Base-by-base conservation (phyloP, 176 grass and related monocot genomes). In the Dactylis glomerata region DNA sequence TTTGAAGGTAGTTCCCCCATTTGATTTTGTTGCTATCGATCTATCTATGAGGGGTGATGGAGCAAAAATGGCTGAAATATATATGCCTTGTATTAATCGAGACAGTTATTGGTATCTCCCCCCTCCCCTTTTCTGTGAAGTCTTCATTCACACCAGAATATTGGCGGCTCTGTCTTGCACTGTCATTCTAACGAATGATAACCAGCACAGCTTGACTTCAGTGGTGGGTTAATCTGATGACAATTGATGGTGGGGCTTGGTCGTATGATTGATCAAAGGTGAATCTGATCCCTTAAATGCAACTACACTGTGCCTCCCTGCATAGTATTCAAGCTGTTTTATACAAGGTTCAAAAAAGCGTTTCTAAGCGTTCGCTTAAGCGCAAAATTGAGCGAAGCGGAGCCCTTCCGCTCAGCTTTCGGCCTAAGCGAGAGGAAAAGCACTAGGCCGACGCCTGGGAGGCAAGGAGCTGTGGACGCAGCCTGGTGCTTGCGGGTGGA, bases 181-280 rank as follows among this genome's bases (percentile, higher is more conserved):
- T 75, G 51, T 86, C 68, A 65, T 73, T 56, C 34, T 26, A 14
- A 26, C 8, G 40, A 27, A 28, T 51, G 42, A 83, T 59, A 89
- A 84, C 45, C 87, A 61, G 41, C 15, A 9, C 32, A 80, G 67
- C 37, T 72, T 22, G 50, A 69, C 50, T 28, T 46, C 73, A 34
- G 16, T 7, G 66, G 57, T 44, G 34, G 74, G 38, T 3, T 44
- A 62, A 50, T 65, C 36, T 41, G 10, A 37, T 57, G 61, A 32
- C 68, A 47, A 30, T 72, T 23, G 40, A 77, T 26, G 42, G 12
- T 2, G 6, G 8, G 55, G 72, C 9, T 76, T 51, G 24, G 27
- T 32, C 9, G 38, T 57, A 44, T 80, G 22, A 80, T 68, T 2
- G 36, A 85, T 38, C 20, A 76, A 89, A 89, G 82, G 76, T 2